phyloP scores from a whole-genome alignment of 1,284 basidiomycete species.

The Apiotrichum gamsii region DNA sequence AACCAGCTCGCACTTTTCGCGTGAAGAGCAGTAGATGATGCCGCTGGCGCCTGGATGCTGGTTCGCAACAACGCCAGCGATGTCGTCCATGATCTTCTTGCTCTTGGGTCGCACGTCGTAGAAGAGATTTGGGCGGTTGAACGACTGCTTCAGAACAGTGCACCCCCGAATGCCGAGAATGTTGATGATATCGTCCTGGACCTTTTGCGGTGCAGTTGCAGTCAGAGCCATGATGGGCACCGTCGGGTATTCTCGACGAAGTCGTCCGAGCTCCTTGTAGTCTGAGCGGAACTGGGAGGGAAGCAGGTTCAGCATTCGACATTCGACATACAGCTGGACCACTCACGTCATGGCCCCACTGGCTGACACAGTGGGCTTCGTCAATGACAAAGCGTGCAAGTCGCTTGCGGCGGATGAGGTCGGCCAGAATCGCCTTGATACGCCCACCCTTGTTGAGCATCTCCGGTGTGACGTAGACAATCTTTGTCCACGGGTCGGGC shows the following conservation, averaged over 20 bases:
- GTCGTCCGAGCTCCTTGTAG: constrained; percentile 58
- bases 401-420: constrained; percentile 55
- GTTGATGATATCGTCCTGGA: constrained; percentile 69
- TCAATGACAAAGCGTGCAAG: constrained; percentile 91
- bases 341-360: constrained; percentile 50
- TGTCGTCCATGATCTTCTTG: constrained; percentile 56
- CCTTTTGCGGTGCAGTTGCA: constrained; percentile 77
- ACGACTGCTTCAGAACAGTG: constrained; percentile 67
- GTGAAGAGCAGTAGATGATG: constrained; percentile 77
- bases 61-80: constrained; percentile 63
- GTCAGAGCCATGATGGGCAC: constrained; percentile 95
- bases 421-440: constrained; percentile 57
- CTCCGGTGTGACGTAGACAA: constrained; percentile 94
- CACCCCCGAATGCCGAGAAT: constrained; percentile 62
- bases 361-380: constrained; percentile 85
- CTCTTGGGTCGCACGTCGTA: constrained; percentile 70
- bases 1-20: constrained; percentile 69
- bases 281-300: constrained; percentile 44
- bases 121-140: constrained; percentile 84
- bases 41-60: constrained; percentile 63
- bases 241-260: constrained; percentile 66
- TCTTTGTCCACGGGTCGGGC: constrained; percentile 49
- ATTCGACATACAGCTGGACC: no score
- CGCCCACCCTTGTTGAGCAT: constrained; percentile 61
- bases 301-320: neutral